phyloP scores from a whole-genome alignment of 768 basidiomycete species.

The Russula ochroleuca region DNA sequence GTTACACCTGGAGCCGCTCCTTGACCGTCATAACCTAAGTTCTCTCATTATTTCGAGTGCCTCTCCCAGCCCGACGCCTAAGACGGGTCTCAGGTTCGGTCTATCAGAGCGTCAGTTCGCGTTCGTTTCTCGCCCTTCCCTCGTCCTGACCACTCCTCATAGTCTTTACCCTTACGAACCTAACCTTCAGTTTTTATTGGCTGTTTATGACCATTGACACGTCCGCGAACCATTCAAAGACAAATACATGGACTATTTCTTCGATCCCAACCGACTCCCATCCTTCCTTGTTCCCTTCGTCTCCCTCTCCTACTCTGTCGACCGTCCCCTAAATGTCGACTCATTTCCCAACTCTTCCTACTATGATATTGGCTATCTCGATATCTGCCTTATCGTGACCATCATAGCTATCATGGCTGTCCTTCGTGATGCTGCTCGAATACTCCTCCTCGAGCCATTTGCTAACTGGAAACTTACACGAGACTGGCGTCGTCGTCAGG shows the following conservation, averaged over 20 bases:
- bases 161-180: constrained; percentile 3
- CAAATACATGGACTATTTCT: constrained; percentile 26
- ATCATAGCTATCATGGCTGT: constrained; percentile 86
- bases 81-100: constrained; percentile 3
- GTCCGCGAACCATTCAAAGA: constrained; percentile 10
- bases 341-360: constrained; percentile 68
- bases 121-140: neutral
- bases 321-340: constrained; percentile 54
- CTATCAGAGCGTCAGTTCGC: neutral
- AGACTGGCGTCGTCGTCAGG: constrained; percentile 39
- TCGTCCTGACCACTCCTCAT: neutral
- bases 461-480: constrained; percentile 69
- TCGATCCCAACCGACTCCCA: constrained; percentile 36
- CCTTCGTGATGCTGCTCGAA: constrained; percentile 70
- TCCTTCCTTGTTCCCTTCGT: constrained; percentile 63
- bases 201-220: constrained; percentile 25
- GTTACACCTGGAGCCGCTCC: neutral
- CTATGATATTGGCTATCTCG: constrained; percentile 69
- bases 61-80: neutral
- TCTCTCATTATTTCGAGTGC: neutral
- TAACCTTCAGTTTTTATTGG: neutral
- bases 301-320: constrained; percentile 64
- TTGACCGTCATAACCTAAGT: neutral
- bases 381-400: constrained; percentile 75
- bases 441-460: constrained; percentile 74